Evolutionary conservation across 805 yeast species (phyloP).

Genomic region (Saccharomyces mikatae): DNA sequence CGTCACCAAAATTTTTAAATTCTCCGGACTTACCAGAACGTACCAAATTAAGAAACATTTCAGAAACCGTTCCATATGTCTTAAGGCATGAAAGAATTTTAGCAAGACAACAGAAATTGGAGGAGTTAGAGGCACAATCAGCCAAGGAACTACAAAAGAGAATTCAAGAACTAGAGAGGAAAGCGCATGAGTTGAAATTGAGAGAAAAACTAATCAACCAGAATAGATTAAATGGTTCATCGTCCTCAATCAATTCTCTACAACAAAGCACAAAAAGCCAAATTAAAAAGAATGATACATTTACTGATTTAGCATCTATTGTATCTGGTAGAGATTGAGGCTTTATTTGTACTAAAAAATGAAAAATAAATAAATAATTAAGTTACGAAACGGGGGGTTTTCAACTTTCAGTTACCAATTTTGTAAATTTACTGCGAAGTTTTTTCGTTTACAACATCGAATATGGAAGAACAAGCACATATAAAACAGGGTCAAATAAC

Average conservation of each 20-base stretch:
- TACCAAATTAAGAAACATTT: constrained; percentile 62
- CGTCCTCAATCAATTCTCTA: constrained; percentile 12
- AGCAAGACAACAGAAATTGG: constrained; percentile 69
- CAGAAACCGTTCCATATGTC: constrained; percentile 81
- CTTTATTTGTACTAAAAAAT: background rate
- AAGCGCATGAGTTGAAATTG: constrained; percentile 62
- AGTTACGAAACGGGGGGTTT: background rate
- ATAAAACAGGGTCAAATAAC: background rate
- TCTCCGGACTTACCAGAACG: constrained; percentile 35
- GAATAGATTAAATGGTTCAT: constrained; percentile 14
- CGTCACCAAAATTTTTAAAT: constrained; percentile 16
- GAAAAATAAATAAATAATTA: background rate
- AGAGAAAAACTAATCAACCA: constrained; percentile 47
- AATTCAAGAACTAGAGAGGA: constrained; percentile 69
- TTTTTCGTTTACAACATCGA: background rate
- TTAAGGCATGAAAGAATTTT: constrained; percentile 66
- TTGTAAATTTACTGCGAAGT: background rate
- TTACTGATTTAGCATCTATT: constrained; percentile 45
- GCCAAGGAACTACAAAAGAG: constrained; percentile 65
- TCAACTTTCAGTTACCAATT: background rate
- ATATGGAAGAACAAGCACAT: background rate
- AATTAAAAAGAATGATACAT: constrained; percentile 44
- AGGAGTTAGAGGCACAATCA: constrained; percentile 69
- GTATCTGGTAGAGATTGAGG: constrained; percentile 25
- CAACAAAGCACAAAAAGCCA: constrained; percentile 15